Evolutionary conservation across 2,329 filamentous ascomycete species (phyloP).

Genomic region (Spiromastix sp.): DNA sequence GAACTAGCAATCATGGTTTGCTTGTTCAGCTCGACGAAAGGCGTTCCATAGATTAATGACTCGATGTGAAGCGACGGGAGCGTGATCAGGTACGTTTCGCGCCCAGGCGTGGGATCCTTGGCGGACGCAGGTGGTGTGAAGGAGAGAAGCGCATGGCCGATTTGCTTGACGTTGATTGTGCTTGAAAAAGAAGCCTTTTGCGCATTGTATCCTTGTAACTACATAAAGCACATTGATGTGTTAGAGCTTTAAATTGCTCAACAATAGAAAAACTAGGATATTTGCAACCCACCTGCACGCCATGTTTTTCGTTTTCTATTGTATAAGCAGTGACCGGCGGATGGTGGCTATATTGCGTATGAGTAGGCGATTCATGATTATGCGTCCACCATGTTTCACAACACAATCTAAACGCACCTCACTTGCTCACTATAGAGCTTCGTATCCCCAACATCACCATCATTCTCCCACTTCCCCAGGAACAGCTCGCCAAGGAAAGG

Average conservation of each 20-base stretch:
- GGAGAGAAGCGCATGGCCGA: slow-evolving; percentile 77
- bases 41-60: slow-evolving; percentile 62
- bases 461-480: slow-evolving; percentile 79
- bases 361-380: slow-evolving; percentile 9
- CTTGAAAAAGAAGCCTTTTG: slow-evolving; percentile 92
- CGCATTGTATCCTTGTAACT: slow-evolving; percentile 75
- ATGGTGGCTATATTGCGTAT: slow-evolving; percentile 55
- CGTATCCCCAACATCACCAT: slow-evolving; percentile 59
- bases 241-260: background rate
- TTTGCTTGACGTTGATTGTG: slow-evolving; percentile 91
- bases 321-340: slow-evolving; percentile 90
- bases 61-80: slow-evolving; percentile 89
- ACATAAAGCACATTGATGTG: background rate
- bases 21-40: slow-evolving; percentile 85
- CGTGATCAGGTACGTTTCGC: slow-evolving; percentile 78
- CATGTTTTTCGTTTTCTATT: slow-evolving; percentile 77
- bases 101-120: slow-evolving; percentile 27
- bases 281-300: slow-evolving; percentile 45
- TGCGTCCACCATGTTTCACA: background rate
- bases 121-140: slow-evolving; percentile 47
- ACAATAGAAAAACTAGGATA: background rate
- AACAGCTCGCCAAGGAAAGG: slow-evolving; percentile 94
- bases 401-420: slow-evolving; percentile 36
- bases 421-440: slow-evolving; percentile 90
- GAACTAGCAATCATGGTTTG: slow-evolving; percentile 77